Conservation (phyloP, 768 basidiomycete genomes). For the Pleurotus tuber-regium region DNA sequence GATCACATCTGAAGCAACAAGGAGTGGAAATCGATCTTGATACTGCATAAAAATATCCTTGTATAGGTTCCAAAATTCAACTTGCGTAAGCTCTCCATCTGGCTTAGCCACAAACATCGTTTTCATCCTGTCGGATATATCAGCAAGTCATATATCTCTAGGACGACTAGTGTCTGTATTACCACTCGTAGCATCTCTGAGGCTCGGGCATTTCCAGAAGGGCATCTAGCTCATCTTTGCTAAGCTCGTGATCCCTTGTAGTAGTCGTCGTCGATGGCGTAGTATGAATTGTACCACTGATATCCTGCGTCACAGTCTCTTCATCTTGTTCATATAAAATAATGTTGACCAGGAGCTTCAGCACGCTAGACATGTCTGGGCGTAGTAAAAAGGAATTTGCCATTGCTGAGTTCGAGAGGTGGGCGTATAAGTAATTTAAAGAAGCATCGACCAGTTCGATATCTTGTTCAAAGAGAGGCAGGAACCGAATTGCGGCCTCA, state of each 20-base stretch:
- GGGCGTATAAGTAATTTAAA: constrained; percentile 72
- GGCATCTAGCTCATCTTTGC: constrained; percentile 62
- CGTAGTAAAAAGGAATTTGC: constrained; percentile 76
- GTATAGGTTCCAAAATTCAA: constrained; percentile 95
- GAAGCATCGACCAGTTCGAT: constrained; percentile 66
- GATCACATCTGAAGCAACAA: constrained; percentile 91
- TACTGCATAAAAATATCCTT: constrained; percentile 73
- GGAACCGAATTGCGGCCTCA: constrained; percentile 61
- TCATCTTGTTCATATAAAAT: constrained; percentile 71
- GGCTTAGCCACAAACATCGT: constrained; percentile 77
- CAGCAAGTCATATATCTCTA: too few species aligned
- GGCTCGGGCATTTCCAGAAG: constrained; percentile 66
- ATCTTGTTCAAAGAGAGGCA: constrained; percentile 66
- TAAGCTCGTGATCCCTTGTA: constrained; percentile 63
- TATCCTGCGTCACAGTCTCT: constrained; percentile 60
- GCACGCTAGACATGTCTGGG: constrained; percentile 64
- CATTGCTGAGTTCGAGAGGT: constrained; percentile 72
- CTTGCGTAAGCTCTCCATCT: constrained; percentile 85
- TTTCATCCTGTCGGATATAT: constrained; percentile 95
- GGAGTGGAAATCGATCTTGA: constrained; percentile 54
- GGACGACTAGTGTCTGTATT: too few species aligned
- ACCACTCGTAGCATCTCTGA: constrained; percentile 84
- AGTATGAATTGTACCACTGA: constrained; percentile 58
- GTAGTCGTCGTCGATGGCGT: constrained; percentile 48
- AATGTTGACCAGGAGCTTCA: constrained; percentile 66